Evolutionary conservation across 2,329 filamentous ascomycete genomes (phyloP), one percentile per base, ranked within the genome.

Genomic region (Fusarium scirpi): DNA sequence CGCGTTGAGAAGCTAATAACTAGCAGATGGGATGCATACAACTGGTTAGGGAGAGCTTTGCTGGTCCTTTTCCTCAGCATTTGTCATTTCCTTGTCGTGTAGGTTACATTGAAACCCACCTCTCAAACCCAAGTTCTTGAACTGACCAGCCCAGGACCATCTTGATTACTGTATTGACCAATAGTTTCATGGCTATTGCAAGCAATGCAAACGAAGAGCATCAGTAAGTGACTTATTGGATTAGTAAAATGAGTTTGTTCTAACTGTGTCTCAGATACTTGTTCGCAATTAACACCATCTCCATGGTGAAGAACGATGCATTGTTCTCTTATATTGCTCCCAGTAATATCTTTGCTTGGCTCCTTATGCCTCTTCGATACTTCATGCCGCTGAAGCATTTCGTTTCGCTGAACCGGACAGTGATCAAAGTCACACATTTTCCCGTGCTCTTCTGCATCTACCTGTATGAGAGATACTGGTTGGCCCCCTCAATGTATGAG

Each of bases 251-350:
- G 29, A 10, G 15, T 3, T 27, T 22, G 29, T 38, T 45, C 66
- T 74, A 34, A 76, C 52, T 20, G 2, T 12, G 32, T 32, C 57
- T 40, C 66, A 88, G 86, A 63, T 98, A 97, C 77, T 82, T 98
- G 4, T 98, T 98, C 76, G 95, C 95, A 0, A 94, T 98, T 79
- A 98, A 98, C 77, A 97, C 95, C 7, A 97, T 98, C 52, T 97
- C 94, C 7, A 97, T 97, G 93, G 95, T 98, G 71, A 98, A 98
- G 80, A 97, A 96, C n/a, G 95, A 98, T 78, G 92, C 94, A 0
- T 84, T 98, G 0, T 98, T 98, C 83, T 97, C 94, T 6, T 98
- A 98, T 78, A 89, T 98, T 65, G 92, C 95, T 3, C 95, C 95
- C 0, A 91, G 92, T 16, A 98, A 98, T 77, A 92, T 98, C 30